Base-by-base conservation (phyloP, 768 basidiomycete genomes). In the Tylopilus rubrobrunneus region DNA sequence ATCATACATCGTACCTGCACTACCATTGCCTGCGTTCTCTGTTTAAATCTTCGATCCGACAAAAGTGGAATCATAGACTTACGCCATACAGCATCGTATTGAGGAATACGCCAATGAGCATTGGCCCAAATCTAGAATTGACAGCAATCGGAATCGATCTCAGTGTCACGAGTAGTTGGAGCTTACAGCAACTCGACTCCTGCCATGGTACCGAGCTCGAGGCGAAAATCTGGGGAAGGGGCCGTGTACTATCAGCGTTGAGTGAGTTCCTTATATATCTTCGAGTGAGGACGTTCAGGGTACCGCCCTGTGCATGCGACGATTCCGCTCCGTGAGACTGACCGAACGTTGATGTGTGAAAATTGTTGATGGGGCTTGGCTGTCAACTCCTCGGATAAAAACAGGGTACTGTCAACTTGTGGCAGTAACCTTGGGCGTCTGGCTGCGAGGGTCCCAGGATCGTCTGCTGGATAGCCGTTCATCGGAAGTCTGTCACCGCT, bases 101-200 rank as follows among this genome's bases (percentile, higher is more conserved):
- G 8, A 62, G 45, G 45, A 54, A 56, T 10, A 55, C 53, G 12
- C 62, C 61, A 41, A 54, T 43, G 3, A 62, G 54, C 54, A 62
- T 59, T 15, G 66, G 63, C 2, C 69, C 65, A 25, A 70, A 83
- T 0, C 74, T 69, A 1, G 56, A 34, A 45, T 1, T 6, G n/a
- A 72, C 76, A 37, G 74, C 34, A 0, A 74, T 73, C 3, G 82
- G 78, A 2, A 41, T 19, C 15, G 5, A 29, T 31, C 7, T 17
- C 14, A 29, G 4, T 19, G 44, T 23, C 14, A 17, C 4, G 21
- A 31, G n/a, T 12, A 14, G 37, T 17, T 45, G 25, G 36, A 36
- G 45, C 51, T 21, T 11, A 52, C 51, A 52, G 28, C 10, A 52
- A 39, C 15, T 52, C 28, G 36, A 52, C 44, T 19, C 43, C 29